Percentiles rank a stretch among this genome's conserved stretches.
Conservation (phyloP, 148 eudicot species). For the Camellia granthamiana region DNA sequence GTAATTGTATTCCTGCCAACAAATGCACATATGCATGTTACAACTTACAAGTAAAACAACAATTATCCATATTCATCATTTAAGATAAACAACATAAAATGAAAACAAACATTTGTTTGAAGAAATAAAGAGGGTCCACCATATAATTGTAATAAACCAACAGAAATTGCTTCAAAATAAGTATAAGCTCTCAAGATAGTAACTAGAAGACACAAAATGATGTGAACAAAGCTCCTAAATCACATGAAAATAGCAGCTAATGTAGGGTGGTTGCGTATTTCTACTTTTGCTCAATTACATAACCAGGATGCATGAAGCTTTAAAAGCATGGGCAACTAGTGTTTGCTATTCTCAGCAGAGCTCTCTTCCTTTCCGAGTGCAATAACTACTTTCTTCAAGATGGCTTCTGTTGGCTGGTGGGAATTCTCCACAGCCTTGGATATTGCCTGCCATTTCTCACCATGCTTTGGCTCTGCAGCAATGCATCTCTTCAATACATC, state of each 20-base stretch:
- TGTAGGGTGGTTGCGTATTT: neutral
- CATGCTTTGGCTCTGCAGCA: constrained; percentile 90
- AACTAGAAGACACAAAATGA: neutral
- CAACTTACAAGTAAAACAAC: neutral
- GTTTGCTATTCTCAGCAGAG: constrained; percentile 51
- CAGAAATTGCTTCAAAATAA: neutral
- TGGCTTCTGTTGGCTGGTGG: constrained; percentile 80
- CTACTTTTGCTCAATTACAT: neutral
- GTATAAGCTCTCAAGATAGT: neutral
- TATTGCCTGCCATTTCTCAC: constrained; percentile 84
- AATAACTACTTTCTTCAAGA: constrained; percentile 79
- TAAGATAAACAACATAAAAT: neutral
- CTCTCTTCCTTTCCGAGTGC: constrained; percentile 74
- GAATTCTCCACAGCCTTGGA: constrained; percentile 85
- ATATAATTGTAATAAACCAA: neutral
- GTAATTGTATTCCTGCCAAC: neutral
- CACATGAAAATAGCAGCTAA: neutral
- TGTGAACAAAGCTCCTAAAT: neutral
- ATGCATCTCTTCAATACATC: constrained; percentile 79
- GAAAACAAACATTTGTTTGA: neutral
- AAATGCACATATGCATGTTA: neutral
- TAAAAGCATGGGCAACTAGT: constrained; percentile 12
- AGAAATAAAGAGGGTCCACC: neutral
- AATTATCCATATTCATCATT: neutral
- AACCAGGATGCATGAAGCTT: neutral